phyloP scores from a whole-genome alignment of 1,284 basidiomycete species.

The Cutaneotrichosporon mucoides region DNA sequence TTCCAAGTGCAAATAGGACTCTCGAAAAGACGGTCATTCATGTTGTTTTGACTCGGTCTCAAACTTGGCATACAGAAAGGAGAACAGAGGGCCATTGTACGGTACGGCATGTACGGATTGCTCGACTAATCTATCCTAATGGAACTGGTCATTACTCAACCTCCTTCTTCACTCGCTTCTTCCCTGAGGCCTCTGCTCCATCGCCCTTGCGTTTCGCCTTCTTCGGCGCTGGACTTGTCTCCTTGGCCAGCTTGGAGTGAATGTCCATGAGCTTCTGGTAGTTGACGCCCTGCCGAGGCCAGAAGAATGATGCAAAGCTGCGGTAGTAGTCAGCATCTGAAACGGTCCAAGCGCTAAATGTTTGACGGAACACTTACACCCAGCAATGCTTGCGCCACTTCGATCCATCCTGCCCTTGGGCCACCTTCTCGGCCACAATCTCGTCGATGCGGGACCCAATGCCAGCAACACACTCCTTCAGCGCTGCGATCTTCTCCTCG shows the following conservation, averaged over 20 bases:
- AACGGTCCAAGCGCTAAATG: background rate
- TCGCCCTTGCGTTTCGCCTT: slow-evolving; percentile 33
- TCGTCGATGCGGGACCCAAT: slow-evolving; percentile 90
- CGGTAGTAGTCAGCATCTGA: background rate
- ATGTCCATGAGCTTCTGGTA: slow-evolving; percentile 86
- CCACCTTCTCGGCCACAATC: slow-evolving; percentile 71
- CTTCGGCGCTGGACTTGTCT: slow-evolving; percentile 21
- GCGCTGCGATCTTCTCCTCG: slow-evolving; percentile 89
- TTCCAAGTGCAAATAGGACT: too few relatives aligned
- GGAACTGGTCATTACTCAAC: slow-evolving; percentile 1
- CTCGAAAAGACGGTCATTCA: too few relatives aligned
- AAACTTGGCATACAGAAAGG: too few relatives aligned
- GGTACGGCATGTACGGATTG: background rate
- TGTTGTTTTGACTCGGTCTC: too few relatives aligned
- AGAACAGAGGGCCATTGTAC: too few relatives aligned
- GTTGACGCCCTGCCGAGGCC: slow-evolving; percentile 91
- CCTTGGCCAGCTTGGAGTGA: slow-evolving; percentile 71
- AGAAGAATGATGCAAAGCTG: slow-evolving; percentile 90
- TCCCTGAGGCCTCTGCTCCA: slow-evolving; percentile 19
- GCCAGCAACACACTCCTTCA: slow-evolving; percentile 91
- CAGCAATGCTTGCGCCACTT: slow-evolving; percentile 92
- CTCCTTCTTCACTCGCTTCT: slow-evolving; percentile 35
- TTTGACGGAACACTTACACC: slow-evolving; percentile 78
- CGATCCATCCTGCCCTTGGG: slow-evolving; percentile 70
- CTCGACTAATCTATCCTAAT: background rate